A percentile compares a stretch with the other conserved stretches of the same genome.
Evolutionary conservation across 2,329 filamentous ascomycete species (phyloP).

Genomic region (Sphaerostilbella broomeana): DNA sequence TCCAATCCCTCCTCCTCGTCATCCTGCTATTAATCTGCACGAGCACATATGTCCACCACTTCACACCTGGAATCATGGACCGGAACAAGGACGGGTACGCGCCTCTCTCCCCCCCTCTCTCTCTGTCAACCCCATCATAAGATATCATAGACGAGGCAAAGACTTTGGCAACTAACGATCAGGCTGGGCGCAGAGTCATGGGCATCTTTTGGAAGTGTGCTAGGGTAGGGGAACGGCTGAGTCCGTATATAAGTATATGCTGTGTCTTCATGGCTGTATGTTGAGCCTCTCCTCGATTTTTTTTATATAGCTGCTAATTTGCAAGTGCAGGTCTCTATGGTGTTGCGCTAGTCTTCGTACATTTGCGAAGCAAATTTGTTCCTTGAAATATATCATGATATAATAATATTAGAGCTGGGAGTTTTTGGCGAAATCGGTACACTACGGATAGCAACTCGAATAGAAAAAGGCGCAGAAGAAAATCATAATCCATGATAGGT

Average conservation of each 20-base stretch:
- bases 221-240: conserved; percentile 83
- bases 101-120: too few relatives aligned
- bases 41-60: conserved; percentile 84
- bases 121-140: background rate
- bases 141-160: background rate
- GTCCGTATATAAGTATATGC: conserved; percentile 91
- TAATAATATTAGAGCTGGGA: too few relatives aligned
- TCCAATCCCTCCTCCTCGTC: conserved; percentile 91
- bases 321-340: conserved; percentile 27
- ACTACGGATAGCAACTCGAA: too few relatives aligned
- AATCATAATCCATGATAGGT: too few relatives aligned
- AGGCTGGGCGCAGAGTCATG: conserved; percentile 48
- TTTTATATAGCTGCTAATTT: background rate
- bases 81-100: conserved; percentile 82
- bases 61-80: conserved; percentile 85
- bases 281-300: conserved; percentile 11
- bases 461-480: too few relatives aligned
- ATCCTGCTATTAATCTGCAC: conserved; percentile 95
- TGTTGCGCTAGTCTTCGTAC: conserved; percentile 33
- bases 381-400: too few relatives aligned
- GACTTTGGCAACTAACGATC: background rate
- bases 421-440: background rate
- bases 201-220: conserved; percentile 96
- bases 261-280: conserved; percentile 89
- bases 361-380: too few relatives aligned